Base-by-base conservation (phyloP, 1,284 basidiomycete species). In the Naganishia albida region DNA sequence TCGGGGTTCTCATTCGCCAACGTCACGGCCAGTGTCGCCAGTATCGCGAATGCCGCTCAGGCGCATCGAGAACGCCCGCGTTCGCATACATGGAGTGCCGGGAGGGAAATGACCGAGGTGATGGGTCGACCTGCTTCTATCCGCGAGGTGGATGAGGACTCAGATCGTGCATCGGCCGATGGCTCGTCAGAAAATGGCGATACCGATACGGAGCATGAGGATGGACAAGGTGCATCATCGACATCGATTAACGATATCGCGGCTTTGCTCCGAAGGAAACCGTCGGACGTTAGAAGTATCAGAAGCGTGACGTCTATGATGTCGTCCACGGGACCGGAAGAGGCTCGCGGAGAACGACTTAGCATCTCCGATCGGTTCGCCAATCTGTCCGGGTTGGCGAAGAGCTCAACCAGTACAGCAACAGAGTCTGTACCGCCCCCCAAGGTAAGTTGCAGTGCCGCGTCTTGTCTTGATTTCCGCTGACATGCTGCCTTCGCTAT, bases 1-100 rank as follows among this genome's bases (percentile, higher is more conserved):
- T 87, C 85, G 16, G 85, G 85, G 2, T 92, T 92, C 74, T 90
- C 89, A 16, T 88, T 92, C 63, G 88, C 89, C 7, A 88, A 85
- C 70, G 83, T 93, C 23, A 86, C 89, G 0, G 87, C 86, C 4
- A 85, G 83, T 20, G 81, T 87, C 2, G 85, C 87, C 0, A 83
- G 81, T 25, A 80, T 81, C 7, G 79, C 78, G 1, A 77, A 77
- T 53, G 73, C 77, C 39, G 73, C 77, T 59, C 70, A 72, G 63
- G 71, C 69, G 34, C 74, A 72, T 44, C 70, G 69, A 1, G 72
- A 74, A 40, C 74, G 74, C 8, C 63, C 67, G 18, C 64, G 64
- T n/a, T 53, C 64, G 1, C 48, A 55, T 15, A 62, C 66, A 7
- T 75, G 75, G 74, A 68, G 70, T 7, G 73, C 72, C 0, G 76